Percentiles rank a stretch among this genome's conserved stretches.
Conservation (phyloP, 2,329 filamentous ascomycete species). For the Paracorniculantispora psalliotae region DNA sequence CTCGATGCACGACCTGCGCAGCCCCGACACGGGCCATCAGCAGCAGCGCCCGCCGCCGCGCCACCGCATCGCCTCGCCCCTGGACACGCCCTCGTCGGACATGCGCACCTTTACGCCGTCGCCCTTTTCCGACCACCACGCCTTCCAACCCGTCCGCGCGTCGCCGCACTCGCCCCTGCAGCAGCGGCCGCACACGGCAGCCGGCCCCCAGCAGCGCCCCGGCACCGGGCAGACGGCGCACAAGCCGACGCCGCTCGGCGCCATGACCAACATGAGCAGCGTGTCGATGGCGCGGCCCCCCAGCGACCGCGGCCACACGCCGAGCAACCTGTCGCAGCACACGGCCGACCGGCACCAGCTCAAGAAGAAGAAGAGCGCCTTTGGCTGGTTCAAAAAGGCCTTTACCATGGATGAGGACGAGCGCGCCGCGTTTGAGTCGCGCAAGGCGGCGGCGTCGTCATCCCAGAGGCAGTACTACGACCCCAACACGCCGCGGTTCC, state of each 20-base stretch:
- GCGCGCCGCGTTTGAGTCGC: conserved; percentile 53
- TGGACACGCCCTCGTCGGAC: conserved; percentile 32
- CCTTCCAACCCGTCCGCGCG: conserved; percentile 57
- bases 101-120: conserved; percentile 40
- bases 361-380: conserved; percentile 61
- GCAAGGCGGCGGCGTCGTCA: conserved; percentile 41
- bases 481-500: conserved; percentile 44
- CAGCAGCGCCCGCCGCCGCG: conserved; percentile 2
- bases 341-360: conserved; percentile 40
- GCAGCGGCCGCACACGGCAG: conserved; percentile 51
- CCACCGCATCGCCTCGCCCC: background rate
- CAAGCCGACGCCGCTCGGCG: conserved; percentile 48
- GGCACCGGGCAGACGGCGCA: conserved; percentile 39
- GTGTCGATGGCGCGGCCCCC: conserved; percentile 42
- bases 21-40: background rate
- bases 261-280: conserved; percentile 54
- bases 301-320: conserved; percentile 29
- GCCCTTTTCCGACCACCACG: conserved; percentile 50
- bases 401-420: conserved; percentile 62
- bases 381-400: conserved; percentile 65
- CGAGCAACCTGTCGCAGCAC: conserved; percentile 24
- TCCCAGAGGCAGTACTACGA: conserved; percentile 43
- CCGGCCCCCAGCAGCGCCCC: conserved; percentile 24
- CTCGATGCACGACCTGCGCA: conserved; percentile 12
- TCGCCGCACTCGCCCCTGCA: conserved; percentile 61